Base-by-base conservation (phyloP, 2,329 filamentous ascomycete species). In the Beauveria bassiana region DNA sequence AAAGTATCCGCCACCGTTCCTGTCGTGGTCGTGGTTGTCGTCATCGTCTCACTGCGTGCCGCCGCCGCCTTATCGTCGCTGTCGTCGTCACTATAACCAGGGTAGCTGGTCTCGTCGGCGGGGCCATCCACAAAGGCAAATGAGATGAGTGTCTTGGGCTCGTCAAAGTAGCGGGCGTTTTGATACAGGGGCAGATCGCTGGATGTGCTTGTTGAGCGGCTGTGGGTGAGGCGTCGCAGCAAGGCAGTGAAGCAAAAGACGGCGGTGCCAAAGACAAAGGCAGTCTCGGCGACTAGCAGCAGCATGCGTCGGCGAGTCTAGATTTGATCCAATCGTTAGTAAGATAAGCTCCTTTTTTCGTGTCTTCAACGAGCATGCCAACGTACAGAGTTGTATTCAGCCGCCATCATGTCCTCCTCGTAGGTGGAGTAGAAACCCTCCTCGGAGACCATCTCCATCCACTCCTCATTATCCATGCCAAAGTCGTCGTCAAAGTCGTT, bases 211-310 rank as follows among this genome's bases (percentile, higher is more conserved):
- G 14, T 22, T 2, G 14, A 14, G 3, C 24, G 46, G 24, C 62
- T 1, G 61, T 61, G n/a, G 52, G 54, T 43, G 55, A 62, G 26
- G 62, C 50, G 46, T 57, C 65, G 49, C 64, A 68, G 14, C 63
- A 65, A 24, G 54, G 57, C 22, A 46, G 59, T 57, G 70, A 67
- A 2, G 68, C 24, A 38, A 20, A 61, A 61, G 34, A 61, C 69
- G 38, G 69, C 68, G 38, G 68, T 70, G 28, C 73, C 75, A 47
- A 77, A 78, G 53, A 77, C 55, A 54, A 78, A 77, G 3, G 76
- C 75, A 64, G 74, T 74, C 46, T 72, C 66, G 61, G 77, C 55
- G 12, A 62, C 40, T 3, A 59, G 40, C 43, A 59, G 18, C 9
- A 62, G 49, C 49, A 62, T 58, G 20, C 53, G 28, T 6, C 38